Conservation (phyloP, 495 filamentous ascomycete species). For the Cercophora samala region DNA sequence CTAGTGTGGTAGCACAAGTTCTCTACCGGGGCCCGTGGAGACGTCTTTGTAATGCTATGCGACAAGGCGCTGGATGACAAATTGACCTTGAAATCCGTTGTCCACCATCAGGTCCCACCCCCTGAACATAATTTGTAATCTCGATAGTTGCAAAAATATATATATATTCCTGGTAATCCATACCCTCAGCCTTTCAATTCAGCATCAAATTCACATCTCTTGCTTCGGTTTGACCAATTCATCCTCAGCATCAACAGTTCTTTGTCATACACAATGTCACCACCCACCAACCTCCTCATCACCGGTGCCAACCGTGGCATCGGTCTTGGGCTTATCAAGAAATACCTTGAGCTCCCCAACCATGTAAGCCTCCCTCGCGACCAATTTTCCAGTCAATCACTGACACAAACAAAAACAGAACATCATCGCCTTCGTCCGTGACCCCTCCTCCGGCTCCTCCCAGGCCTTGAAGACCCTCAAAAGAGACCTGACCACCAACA, state of each 20-base stretch:
- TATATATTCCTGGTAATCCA: neutral
- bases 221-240: too few species aligned
- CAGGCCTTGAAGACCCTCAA: constrained; percentile 27
- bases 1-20: neutral
- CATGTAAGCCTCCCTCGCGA: constrained; percentile 26
- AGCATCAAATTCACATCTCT: too few species aligned
- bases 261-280: neutral
- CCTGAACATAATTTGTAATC: neutral
- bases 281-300: constrained; percentile 2
- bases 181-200: too few species aligned
- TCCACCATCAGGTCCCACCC: neutral
- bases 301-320: constrained; percentile 11
- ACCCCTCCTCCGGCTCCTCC: constrained; percentile 26
- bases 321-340: constrained; percentile 10
- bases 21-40: neutral
- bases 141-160: neutral
- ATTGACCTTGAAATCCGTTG: neutral
- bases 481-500: constrained; percentile 19
- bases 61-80: neutral
- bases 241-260: too few species aligned
- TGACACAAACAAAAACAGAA: neutral
- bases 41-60: neutral
- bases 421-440: constrained; percentile 38
- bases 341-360: constrained; percentile 12
- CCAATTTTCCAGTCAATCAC: neutral